Evolutionary conservation across 345 rosid species (phyloP), one percentile per base, ranked within the genome.

Genomic region (Raphanus raphanistrum): DNA sequence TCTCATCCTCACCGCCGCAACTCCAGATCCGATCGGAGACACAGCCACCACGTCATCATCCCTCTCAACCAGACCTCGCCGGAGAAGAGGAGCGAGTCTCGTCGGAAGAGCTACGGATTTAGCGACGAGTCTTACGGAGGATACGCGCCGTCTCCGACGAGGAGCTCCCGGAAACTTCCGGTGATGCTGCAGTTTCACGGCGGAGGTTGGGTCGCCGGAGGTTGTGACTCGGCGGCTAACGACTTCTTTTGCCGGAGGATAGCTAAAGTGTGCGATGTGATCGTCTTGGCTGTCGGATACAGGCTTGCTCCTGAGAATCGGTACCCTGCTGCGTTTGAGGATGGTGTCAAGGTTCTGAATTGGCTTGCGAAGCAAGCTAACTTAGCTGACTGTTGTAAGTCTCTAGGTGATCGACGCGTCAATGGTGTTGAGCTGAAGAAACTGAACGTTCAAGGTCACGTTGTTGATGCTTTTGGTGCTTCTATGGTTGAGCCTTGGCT

Each of bases 121-220:
- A 2, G 31, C 31, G 31, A 28, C 31, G 83, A 78, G 29, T 52
- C 73, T 10, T 93, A 91, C 71, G 82, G 91, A 26, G 96, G 96
- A 2, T 93, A 90, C 31, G 81, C 87, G 12, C 93, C 97, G 6
- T 66, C 83, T 21, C 61, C 70, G 0, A 5, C 38, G 10, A 84
- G 84, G 9, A 84, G 67, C 58, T 66, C 61, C 2, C 70, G 89
- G 83, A 90, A 76, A 81, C 76, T 94, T 45, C 97, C 98, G 27
- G 90, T 90, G 82, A 84, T 92, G 82, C 61, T 92, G 86, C 97
- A 90, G 87, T 94, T 94, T 75, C 98, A 94, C 9, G 97, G 97
- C n/a, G 98, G 98, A 3, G 98, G 93, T 68, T 92, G 90, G 68
- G 92, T 92, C 35, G 83, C 90, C 17, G 97, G 97, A 74, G 88